Base-by-base conservation (phyloP, 1,284 basidiomycete species). In the Schizophyllum commune region DNA sequence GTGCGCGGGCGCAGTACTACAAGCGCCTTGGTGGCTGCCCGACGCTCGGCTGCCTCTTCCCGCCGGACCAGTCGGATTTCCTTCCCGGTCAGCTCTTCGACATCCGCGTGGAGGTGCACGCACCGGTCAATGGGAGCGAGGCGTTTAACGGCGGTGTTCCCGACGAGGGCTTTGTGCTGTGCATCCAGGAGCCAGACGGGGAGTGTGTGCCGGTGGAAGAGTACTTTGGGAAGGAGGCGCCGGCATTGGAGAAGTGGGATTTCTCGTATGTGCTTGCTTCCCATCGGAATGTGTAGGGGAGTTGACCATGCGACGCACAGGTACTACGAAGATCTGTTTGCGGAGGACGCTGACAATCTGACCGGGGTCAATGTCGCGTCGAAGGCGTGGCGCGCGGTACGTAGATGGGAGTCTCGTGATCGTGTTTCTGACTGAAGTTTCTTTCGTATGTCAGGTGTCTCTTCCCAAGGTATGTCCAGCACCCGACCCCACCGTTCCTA, bases 41-140 rank as follows among this genome's bases (percentile, higher is more conserved):
- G 2, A 73, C 68, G n/a, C 68, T 77, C 15, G 76, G 75, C 47
- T 77, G 75, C 60, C 67, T 77, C 15, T 74, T 78, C 59, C 77
- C 76, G 32, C 77, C 77, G 19, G 76, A 78, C 65, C 77, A 76
- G 59, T 73, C 73, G 21, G 74, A 77, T 57, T 78, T 78, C 67
- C 68, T 75, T 22, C 69, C 74, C 52, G 75, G 77, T 11, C 75
- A 77, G 63, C 67, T 73, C 33, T 78, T 77, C 63, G 77, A 77
- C 60, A 72, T 78, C 60, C 71, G 75, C 17, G 65, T 77, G 19
- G 76, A 77, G 58, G 71, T 77, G 5, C 76, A 78, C 57, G 75
- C 76, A 4, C 75, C 75, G n/a, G 67, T 74, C 20, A 75, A 75
- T 58, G 76, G 75, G 8, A 70, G 64, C 21, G 74, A 78, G 61